Conservation (phyloP, 495 filamentous ascomycete genomes). For the Antarctomyces pellizariae region DNA sequence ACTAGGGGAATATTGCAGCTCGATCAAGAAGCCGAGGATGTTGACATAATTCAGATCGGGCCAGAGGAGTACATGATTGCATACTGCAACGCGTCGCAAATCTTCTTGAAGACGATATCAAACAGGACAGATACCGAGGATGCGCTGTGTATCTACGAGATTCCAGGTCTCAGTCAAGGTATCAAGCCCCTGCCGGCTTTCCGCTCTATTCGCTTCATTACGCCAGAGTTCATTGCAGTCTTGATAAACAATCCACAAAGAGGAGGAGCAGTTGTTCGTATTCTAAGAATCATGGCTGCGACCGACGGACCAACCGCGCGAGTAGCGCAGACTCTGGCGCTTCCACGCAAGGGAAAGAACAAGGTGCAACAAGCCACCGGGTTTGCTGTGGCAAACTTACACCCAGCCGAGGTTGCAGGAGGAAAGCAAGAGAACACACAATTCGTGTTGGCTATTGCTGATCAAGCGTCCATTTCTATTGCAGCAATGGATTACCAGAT, state of each 20-base stretch:
- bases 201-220: slow-evolving; percentile 54
- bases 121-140: slow-evolving; percentile 24
- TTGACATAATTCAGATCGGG: slow-evolving; percentile 44
- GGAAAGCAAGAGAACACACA: slow-evolving; percentile 34
- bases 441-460: slow-evolving; percentile 59
- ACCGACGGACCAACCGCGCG: slow-evolving; percentile 17
- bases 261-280: slow-evolving; percentile 26
- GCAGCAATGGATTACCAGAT: slow-evolving; percentile 41
- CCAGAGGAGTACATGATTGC: slow-evolving; percentile 40
- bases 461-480: slow-evolving; percentile 60
- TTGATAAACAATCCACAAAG: slow-evolving; percentile 24
- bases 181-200: slow-evolving; percentile 26
- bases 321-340: slow-evolving; percentile 16
- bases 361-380: slow-evolving; percentile 31
- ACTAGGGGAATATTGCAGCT: slow-evolving; percentile 43
- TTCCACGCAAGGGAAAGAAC: slow-evolving; percentile 17
- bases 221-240: slow-evolving; percentile 50
- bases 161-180: slow-evolving; percentile 24
- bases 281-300: slow-evolving; percentile 20
- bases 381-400: slow-evolving; percentile 47
- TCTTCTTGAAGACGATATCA: slow-evolving; percentile 31
- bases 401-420: slow-evolving; percentile 21
- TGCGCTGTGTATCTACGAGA: slow-evolving; percentile 35
- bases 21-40: slow-evolving; percentile 52
- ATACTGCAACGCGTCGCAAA: slow-evolving; percentile 60